Conservation (phyloP, 2,329 filamentous ascomycete species). For the Paecilomyces formosus region DNA sequence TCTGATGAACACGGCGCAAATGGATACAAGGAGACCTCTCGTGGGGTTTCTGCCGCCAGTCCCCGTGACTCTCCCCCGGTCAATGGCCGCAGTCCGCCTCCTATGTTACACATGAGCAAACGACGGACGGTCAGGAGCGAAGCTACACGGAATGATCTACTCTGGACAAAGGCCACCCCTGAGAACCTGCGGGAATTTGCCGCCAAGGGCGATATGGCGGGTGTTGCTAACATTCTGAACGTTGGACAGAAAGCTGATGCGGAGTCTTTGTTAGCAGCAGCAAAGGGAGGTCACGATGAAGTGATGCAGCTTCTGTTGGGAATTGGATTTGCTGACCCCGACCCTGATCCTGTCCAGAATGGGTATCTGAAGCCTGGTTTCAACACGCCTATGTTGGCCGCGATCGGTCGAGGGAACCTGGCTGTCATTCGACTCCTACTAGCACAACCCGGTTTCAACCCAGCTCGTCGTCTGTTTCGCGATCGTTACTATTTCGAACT, state of each 20-base stretch:
- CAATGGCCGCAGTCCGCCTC: constrained; percentile 34
- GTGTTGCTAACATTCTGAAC: constrained; percentile 43
- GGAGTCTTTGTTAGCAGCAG: constrained; percentile 82
- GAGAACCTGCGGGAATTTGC: constrained; percentile 43
- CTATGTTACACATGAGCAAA: constrained; percentile 21
- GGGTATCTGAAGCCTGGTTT: constrained; percentile 55
- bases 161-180: constrained; percentile 45
- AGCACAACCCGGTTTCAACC: constrained; percentile 72
- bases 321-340: constrained; percentile 58
- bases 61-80: constrained; percentile 38
- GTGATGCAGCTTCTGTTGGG: constrained; percentile 73
- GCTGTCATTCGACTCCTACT: constrained; percentile 76
- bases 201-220: constrained; percentile 42
- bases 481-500: constrained; percentile 83
- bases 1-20: constrained; percentile 34
- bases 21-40: constrained; percentile 29
- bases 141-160: constrained; percentile 41
- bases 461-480: constrained; percentile 63
- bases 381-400: constrained; percentile 87
- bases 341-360: constrained; percentile 57
- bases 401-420: constrained; percentile 81
- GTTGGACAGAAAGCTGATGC: constrained; percentile 59
- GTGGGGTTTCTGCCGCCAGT: constrained; percentile 38
- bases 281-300: constrained; percentile 82
- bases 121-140: constrained; percentile 43